Percentiles rank a stretch among this genome's conserved stretches.
Evolutionary conservation across 108 stramenopile species (phyloP).

Genomic region (Cyclotella kingstonii): DNA sequence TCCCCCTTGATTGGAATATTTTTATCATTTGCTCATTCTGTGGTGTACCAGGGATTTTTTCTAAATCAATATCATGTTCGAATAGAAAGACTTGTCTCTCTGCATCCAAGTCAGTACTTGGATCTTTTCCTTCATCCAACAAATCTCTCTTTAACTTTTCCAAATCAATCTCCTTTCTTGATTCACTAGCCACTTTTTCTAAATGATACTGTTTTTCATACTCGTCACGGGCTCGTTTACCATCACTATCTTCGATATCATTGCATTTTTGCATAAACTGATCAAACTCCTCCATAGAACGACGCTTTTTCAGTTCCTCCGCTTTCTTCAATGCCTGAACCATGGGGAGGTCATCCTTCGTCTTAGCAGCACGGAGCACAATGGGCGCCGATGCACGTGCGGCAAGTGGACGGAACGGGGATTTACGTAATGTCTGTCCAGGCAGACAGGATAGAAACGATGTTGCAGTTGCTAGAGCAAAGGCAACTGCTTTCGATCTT

Average conservation of each 20-base stretch:
- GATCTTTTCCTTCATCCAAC: constrained; percentile 69
- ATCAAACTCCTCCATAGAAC: constrained; percentile 39
- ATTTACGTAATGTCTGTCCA: constrained; percentile 3
- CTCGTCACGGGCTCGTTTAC: constrained; percentile 52
- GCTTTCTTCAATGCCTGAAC: constrained; percentile 51
- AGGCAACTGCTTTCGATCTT: constrained; percentile 32
- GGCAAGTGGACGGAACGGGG: constrained; percentile 11
- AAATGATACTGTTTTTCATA: constrained; percentile 63
- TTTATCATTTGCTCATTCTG: constrained; percentile 58
- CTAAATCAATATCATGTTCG: constrained; percentile 70
- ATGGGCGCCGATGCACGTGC: constrained; percentile 69
- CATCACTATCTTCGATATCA: constrained; percentile 60
- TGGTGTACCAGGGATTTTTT: constrained; percentile 56
- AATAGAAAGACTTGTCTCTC: constrained; percentile 53
- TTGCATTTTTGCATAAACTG: constrained; percentile 44
- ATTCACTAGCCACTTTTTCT: constrained; percentile 36
- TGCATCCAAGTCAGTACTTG: constrained; percentile 65
- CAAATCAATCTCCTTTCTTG: constrained; percentile 29
- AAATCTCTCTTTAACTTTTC: constrained; percentile 56
- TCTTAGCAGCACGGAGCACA: constrained; percentile 59
- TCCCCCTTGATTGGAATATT: constrained; percentile 40
- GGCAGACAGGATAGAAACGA: constrained; percentile 4
- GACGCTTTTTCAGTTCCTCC: constrained; percentile 43
- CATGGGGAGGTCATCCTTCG: constrained; percentile 57
- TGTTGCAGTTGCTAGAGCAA: constrained; percentile 28